These are phyloP conservation scores for Cercospora citrullina DNA, from an alignment of 2,329 filamentous ascomycete genomes.

Conservation along the genomic window DNA sequence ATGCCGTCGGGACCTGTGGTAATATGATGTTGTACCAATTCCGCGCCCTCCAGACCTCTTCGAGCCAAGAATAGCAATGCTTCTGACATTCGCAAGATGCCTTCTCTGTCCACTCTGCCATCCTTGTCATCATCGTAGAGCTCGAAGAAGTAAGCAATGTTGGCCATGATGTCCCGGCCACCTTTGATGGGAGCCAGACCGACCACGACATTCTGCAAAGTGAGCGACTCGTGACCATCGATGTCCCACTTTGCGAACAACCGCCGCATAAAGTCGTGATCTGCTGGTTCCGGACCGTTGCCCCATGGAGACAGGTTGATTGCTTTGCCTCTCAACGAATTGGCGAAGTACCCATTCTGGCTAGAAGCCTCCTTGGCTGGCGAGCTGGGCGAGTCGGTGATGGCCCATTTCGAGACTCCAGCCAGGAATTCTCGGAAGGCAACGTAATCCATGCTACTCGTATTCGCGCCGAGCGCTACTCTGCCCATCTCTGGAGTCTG, in stretches of 20 bases:
- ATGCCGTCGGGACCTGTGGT: slow-evolving; percentile 36
- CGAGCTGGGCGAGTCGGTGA: slow-evolving; percentile 75
- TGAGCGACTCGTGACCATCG: slow-evolving; percentile 73
- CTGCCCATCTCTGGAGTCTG: slow-evolving; percentile 72
- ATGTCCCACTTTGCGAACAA: slow-evolving; percentile 87
- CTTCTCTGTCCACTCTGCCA: slow-evolving; percentile 89
- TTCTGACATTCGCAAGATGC: slow-evolving; percentile 91
- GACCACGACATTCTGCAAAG: slow-evolving; percentile 85
- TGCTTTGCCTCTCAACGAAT: slow-evolving; percentile 41
- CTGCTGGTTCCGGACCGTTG: slow-evolving; percentile 68
- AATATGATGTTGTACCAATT: slow-evolving; percentile 16
- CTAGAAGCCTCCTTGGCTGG: slow-evolving; percentile 55
- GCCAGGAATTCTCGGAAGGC: slow-evolving; percentile 93
- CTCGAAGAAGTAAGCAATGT: slow-evolving; percentile 96
- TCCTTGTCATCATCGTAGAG: slow-evolving; percentile 92
- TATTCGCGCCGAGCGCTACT: slow-evolving; percentile 84
- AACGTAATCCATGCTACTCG: slow-evolving; percentile 95
- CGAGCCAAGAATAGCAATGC: slow-evolving; percentile 89
- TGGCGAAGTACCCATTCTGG: slow-evolving; percentile 59
- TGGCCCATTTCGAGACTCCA: slow-evolving; percentile 83
- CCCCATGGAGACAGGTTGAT: slow-evolving; percentile 57
- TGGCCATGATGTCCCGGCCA: slow-evolving; percentile 93
- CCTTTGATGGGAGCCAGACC: slow-evolving; percentile 91
- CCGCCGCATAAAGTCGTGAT: slow-evolving; percentile 90
- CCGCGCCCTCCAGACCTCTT: slow-evolving; percentile 68